These are phyloP conservation scores for Acer yangbiense DNA, from an alignment of 345 rosid genomes.

Conservation along the genomic window DNA sequence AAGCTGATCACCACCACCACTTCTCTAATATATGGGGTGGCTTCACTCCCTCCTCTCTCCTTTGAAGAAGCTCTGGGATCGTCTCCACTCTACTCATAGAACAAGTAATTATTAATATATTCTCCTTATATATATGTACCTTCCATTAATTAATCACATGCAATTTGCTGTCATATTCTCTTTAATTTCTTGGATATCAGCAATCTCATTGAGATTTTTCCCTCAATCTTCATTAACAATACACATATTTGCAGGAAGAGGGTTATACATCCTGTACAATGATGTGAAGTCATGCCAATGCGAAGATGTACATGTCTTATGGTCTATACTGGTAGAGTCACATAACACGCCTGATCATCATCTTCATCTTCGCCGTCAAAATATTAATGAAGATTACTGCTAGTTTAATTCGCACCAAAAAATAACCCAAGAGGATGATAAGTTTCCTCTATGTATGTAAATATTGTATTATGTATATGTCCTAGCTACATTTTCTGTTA, in stretches of 20 bases:
- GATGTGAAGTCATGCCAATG: conserved; percentile 48
- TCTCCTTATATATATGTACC: no score
- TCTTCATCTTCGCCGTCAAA: neutral
- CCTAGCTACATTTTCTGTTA: neutral
- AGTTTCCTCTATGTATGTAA: neutral
- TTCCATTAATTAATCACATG: no score
- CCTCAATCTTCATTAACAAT: no score
- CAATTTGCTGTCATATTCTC: no score
- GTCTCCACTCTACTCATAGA: conserved; percentile 22
- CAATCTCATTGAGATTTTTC: no score
- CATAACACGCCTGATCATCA: conserved; percentile 10
- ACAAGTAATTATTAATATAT: neutral
- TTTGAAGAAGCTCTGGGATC: conserved; percentile 38
- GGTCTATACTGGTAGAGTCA: conserved; percentile 46
- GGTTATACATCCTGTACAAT: conserved; percentile 40
- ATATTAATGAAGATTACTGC: neutral
- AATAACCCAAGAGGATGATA: neutral
- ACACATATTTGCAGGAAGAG: conserved; percentile 22
- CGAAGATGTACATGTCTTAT: conserved; percentile 51
- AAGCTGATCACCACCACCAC: neutral
- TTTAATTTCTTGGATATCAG: no score
- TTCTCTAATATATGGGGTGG: conserved; percentile 34
- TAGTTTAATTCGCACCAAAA: neutral
- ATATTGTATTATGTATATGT: neutral
- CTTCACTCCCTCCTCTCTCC: conserved; percentile 35